Conservation (phyloP, 305 asterid genomes). For the Plantago lanceolata region DNA sequence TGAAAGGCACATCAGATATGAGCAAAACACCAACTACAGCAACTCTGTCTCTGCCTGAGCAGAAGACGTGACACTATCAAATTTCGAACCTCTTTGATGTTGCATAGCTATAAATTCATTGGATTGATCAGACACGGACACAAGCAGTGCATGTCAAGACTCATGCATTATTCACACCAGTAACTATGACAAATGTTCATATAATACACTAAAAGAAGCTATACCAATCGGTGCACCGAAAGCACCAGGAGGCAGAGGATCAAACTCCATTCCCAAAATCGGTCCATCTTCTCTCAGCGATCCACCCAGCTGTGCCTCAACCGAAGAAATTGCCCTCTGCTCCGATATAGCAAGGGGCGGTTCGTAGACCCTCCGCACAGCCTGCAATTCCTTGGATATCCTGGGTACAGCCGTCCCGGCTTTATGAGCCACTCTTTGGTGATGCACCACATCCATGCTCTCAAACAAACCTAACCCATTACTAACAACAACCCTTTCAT, state of each 20-base stretch:
- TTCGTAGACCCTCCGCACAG: constrained; percentile 67
- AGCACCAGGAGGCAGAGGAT: constrained; percentile 82
- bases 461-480: constrained; percentile 45
- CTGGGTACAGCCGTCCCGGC: constrained; percentile 75
- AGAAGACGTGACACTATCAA: neutral
- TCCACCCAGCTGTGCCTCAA: constrained; percentile 87
- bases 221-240: constrained; percentile 87
- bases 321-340: constrained; percentile 67
- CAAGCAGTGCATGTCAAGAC: constrained; percentile 1
- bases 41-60: neutral
- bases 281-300: constrained; percentile 92
- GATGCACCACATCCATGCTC: constrained; percentile 32
- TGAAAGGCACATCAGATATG: neutral
- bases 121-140: neutral
- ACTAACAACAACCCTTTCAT: constrained; percentile 29
- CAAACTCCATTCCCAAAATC: constrained; percentile 93
- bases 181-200: neutral
- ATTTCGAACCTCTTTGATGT: constrained; percentile 19
- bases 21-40: neutral
- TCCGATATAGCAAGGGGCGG: constrained; percentile 73
- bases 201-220: constrained; percentile 20
- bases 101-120: neutral
- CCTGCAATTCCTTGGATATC: constrained; percentile 52
- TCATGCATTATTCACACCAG: neutral
- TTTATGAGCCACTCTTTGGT: constrained; percentile 55